Evolutionary conservation across 441 rosid genomes (phyloP).

Genomic region (Hura crepitans): DNA sequence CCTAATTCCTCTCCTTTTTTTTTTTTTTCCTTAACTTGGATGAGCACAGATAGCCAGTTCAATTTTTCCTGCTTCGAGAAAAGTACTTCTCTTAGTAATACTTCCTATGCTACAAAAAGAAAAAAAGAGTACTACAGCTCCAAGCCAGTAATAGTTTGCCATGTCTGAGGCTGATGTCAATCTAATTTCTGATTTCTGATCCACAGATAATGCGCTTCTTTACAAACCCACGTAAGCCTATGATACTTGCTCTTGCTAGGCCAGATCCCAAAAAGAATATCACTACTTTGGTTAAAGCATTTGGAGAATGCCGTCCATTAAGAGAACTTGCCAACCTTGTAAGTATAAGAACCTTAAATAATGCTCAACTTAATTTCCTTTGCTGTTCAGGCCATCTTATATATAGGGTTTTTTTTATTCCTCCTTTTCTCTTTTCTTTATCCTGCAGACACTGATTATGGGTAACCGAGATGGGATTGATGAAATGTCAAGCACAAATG

Average conservation of each 20-base stretch:
- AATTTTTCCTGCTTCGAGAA: neutral
- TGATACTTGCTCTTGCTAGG: constrained; percentile 97
- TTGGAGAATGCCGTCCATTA: constrained; percentile 89
- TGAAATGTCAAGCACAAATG: constrained; percentile 77
- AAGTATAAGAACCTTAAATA: constrained; percentile 24
- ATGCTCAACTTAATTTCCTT: neutral
- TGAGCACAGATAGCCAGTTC: neutral
- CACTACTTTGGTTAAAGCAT: constrained; percentile 91
- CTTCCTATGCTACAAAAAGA: no score
- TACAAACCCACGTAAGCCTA: constrained; percentile 84
- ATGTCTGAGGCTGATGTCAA: neutral
- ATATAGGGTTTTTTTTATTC: constrained; percentile 8
- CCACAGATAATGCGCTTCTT: constrained; percentile 92
- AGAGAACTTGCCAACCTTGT: constrained; percentile 94
- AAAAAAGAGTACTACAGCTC: no score
- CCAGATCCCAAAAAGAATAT: constrained; percentile 98
- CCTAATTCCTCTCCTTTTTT: constrained; percentile 7
- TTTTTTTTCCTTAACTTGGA: neutral
- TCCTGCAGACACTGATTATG: constrained; percentile 78
- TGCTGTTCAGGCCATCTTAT: constrained; percentile 5
- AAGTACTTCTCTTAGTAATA: neutral
- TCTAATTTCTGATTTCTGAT: constrained; percentile 4
- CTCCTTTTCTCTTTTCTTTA: constrained; percentile 1
- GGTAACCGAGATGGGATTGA: constrained; percentile 91
- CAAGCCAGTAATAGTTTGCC: neutral